Base-by-base conservation (phyloP, 805 yeast genomes). In the Kregervanrija fluxuum region DNA sequence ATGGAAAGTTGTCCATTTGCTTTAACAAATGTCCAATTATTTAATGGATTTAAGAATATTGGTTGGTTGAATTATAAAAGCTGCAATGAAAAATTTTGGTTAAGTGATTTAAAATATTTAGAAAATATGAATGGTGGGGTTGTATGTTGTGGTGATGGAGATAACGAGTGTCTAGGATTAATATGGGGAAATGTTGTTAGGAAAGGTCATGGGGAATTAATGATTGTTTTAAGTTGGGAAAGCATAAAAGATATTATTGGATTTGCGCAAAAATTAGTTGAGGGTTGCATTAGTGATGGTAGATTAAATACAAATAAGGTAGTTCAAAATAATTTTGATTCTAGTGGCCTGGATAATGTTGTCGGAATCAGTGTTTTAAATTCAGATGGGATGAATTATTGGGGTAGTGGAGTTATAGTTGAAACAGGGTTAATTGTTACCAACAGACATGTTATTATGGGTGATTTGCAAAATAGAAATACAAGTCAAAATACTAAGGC, bases 101-200 rank as follows among this genome's bases (percentile, higher is more conserved):
- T 72, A 6, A 53, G 68, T 13, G 78, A 73, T 51, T 51, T 62
- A 11, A 67, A 63, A 52, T 73, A 65, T 50, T 43, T 73, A 47
- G 77, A 73, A 42, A 73, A 72, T 47, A 70, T 69, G 71, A 51
- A 59, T 10, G 78, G 78, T 8, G 74, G 69, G 0, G 46, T 67
- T 8, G 61, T 52, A 4, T 70, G 52, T 9, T 13, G 32, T 8
- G 13, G 33, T 5, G 11, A 28, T 5, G 46, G 41, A 8, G 30
- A 30, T 3, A 15, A 12, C 9, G 43, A 31, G 9, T 36, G 34
- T 1, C 39, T 67, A 5, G 78, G 78, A 0, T 49, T 73, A 22
- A 61, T 73, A 1, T 45, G 65, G 48, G 71, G 75, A 0, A 64
- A 61, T 41, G 52, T 65, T 11, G 69, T 69, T 46, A 43, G 45